These are phyloP conservation scores for Cordyceps pruinosa DNA, from an alignment of 2,329 filamentous ascomycete species.

Conservation along the genomic window DNA sequence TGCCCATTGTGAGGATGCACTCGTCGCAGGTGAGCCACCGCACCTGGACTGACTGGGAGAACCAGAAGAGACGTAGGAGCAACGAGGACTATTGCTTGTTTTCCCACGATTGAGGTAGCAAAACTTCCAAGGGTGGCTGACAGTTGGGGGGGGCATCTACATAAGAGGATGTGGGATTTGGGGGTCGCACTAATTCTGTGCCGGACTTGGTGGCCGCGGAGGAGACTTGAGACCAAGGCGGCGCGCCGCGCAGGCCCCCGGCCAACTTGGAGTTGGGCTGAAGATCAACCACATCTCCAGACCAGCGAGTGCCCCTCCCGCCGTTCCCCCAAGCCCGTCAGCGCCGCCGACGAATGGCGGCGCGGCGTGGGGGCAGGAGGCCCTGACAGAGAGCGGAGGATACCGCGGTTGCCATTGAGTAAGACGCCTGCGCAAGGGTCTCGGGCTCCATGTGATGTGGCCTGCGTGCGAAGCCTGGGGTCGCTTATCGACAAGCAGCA, in stretches of 20 bases:
- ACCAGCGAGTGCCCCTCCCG: not conserved
- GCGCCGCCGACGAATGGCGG: not conserved
- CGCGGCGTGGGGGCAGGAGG: not conserved
- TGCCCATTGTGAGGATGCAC: conserved; percentile 9
- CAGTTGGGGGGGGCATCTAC: not conserved
- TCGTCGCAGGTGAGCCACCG: not conserved
- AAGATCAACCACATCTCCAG: not conserved
- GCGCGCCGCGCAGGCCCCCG: not conserved
- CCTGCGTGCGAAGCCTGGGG: not conserved
- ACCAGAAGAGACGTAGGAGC: not conserved
- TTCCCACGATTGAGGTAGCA: not conserved
- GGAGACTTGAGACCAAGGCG: conserved; percentile 4
- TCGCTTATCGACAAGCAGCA: not conserved
- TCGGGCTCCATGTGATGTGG: not conserved
- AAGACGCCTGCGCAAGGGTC: not conserved
- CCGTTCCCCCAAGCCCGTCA: not conserved
- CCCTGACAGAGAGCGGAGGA: not conserved
- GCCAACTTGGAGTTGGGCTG: not conserved
- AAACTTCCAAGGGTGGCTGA: not conserved
- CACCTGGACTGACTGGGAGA: not conserved
- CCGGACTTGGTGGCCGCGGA: not conserved
- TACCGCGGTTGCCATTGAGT: not conserved
- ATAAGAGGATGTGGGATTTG: not conserved
- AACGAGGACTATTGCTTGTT: not conserved
- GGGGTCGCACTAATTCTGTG: not conserved